Percentiles rank a stretch among this genome's conserved stretches.
Evolutionary conservation across 1,139 yeast species (phyloP).

Genomic region (Diutina pseudorugosa): DNA sequence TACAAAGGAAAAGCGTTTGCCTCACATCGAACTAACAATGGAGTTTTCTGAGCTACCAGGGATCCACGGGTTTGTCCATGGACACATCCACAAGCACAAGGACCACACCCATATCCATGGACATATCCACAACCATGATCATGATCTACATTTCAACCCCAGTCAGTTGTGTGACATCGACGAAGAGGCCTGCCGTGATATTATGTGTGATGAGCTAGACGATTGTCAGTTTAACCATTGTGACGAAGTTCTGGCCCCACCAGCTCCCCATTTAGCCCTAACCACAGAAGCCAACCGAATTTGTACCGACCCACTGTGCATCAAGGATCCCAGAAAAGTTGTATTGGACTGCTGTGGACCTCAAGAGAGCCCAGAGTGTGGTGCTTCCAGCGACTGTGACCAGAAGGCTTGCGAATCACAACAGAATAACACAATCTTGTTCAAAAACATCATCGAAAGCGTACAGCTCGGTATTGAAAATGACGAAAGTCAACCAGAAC

Average conservation of each 20-base stretch:
- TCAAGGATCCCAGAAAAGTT: background rate
- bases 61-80: constrained; percentile 50
- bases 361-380: background rate
- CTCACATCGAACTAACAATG: background rate
- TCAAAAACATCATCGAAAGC: constrained; percentile 23
- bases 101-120: constrained; percentile 61
- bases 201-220: constrained; percentile 32
- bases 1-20: background rate
- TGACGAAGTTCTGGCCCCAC: constrained; percentile 5
- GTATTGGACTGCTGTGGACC: background rate
- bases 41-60: background rate
- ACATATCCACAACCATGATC: constrained; percentile 46
- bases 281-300: background rate
- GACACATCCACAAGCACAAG: constrained; percentile 54
- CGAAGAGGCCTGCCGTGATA: constrained; percentile 25
- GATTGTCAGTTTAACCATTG: constrained; percentile 25
- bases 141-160: constrained; percentile 12
- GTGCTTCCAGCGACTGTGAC: background rate
- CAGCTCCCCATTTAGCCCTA: background rate
- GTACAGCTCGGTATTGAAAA: constrained; percentile 12
- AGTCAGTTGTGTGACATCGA: constrained; percentile 15
- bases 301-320: constrained; percentile 1
- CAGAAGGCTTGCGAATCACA: constrained; percentile 20
- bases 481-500: constrained; percentile 4
- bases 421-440: constrained; percentile 16